These are phyloP conservation scores for Penicillium fimorum DNA, from an alignment of 495 filamentous ascomycete species.

Conservation along the genomic window DNA sequence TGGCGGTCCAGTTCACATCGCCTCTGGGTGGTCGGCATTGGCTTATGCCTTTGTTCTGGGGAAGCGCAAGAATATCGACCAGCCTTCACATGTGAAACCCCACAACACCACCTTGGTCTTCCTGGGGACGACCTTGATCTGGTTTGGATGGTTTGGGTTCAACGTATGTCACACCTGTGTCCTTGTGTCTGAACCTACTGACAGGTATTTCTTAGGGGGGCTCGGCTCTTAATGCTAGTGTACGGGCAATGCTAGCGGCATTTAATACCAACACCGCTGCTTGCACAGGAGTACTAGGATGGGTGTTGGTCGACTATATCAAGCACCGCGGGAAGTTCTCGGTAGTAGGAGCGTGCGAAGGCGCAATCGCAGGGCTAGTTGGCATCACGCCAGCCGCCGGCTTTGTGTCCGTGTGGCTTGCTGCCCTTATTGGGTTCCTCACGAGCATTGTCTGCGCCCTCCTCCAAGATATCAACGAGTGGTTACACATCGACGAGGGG, in stretches of 20 bases:
- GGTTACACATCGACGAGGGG: constrained; percentile 59
- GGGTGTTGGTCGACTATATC: constrained; percentile 59
- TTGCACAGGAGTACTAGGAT: constrained; percentile 56
- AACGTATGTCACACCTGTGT: constrained; percentile 37
- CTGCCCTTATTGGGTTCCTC: constrained; percentile 58
- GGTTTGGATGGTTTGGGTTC: constrained; percentile 63
- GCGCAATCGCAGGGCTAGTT: constrained; percentile 62
- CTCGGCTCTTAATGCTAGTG: constrained; percentile 53
- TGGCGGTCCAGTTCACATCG: constrained; percentile 57
- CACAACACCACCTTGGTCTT: constrained; percentile 59
- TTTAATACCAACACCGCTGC: constrained; percentile 65
- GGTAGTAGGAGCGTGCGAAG: constrained; percentile 60
- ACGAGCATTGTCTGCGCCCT: constrained; percentile 52
- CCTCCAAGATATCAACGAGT: constrained; percentile 54
- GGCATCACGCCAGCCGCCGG: constrained; percentile 65
- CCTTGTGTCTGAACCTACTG: neutral
- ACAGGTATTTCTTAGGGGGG: constrained; percentile 43
- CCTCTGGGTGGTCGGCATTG: constrained; percentile 52
- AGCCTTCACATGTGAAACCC: constrained; percentile 45
- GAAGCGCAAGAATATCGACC: constrained; percentile 48
- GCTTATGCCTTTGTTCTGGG: constrained; percentile 57
- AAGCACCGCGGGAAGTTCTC: constrained; percentile 53
- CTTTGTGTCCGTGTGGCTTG: constrained; percentile 56
- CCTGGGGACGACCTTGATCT: constrained; percentile 57
- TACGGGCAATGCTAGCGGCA: constrained; percentile 56